Evolutionary conservation across 768 basidiomycete genomes (phyloP), one percentile per base, ranked within the genome.

Genomic region (Amanita thiersii): DNA sequence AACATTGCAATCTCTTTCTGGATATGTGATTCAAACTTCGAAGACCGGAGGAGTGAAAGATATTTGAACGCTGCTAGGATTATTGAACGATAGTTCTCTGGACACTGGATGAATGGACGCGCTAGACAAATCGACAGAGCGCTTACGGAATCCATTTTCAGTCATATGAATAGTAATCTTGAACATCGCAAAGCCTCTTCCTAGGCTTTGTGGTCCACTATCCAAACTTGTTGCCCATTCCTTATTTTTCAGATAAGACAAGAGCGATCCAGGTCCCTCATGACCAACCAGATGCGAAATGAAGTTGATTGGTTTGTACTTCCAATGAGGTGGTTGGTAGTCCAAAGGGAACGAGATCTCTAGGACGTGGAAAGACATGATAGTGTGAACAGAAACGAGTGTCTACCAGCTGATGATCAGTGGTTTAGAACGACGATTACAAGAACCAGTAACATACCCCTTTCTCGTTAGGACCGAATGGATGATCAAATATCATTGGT

Each of bases 241-340:
- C 54, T 83, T 85, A 47, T 71, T 69, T 64, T 94, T 98, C 43
- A 99, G 70, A 57, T 91, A 90, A 1, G 91, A 88, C 52, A 87
- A 73, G 21, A 98, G 63, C 1, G 94, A 97, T 1, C 94, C 94
- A 25, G 83, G 79, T 1, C 92, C 92, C 62, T 97, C 92, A 55
- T 97, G 90, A 0, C 92, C 92, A 23, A 91, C 61, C 53, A 94
- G 80, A 55, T 92, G 86, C 3, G 78, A 70, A 17, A 97, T 56
- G 58, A 88, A 84, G 41, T 74, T 59, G 4, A 69, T 76, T 3
- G 93, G 91, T 61, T 93, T 86, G 58, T 79, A 65, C 51, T 78
- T 73, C 87, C 89, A 77, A 52, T 79, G 59, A 43, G 73, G 73
- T 43, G 83, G 64, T 64, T 92, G 73, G 63, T 81, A 75, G 52